Evolutionary conservation across 306 rosid genomes (phyloP).

Genomic region (Citrullus colocynthis): DNA sequence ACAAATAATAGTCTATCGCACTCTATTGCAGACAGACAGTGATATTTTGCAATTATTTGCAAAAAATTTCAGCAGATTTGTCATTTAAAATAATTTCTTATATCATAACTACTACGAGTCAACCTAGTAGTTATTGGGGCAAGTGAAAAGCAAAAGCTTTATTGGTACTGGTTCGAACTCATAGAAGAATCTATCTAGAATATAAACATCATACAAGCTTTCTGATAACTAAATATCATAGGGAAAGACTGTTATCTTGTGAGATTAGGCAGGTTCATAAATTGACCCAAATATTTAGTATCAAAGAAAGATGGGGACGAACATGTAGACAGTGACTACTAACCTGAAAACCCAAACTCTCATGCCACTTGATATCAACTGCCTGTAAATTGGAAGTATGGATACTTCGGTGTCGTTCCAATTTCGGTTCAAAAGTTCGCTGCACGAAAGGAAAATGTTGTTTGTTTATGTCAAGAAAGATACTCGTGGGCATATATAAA

Average conservation of each 20-base stretch:
- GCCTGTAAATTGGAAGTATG: conserved; percentile 78
- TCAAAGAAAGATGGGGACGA: background rate
- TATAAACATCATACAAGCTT: background rate
- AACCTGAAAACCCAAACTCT: conserved; percentile 98
- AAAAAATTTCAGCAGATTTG: no score
- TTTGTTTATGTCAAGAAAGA: background rate
- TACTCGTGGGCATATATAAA: background rate
- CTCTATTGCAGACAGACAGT: no score
- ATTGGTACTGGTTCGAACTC: background rate
- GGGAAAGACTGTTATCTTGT: background rate
- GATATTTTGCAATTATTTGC: no score
- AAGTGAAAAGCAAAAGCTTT: no score
- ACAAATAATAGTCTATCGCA: no score
- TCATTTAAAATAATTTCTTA: no score
- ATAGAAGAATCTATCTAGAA: background rate
- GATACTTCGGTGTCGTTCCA: conserved; percentile 92
- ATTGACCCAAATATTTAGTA: background rate
- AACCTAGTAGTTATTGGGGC: no score
- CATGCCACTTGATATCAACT: conserved; percentile 65
- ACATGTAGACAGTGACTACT: background rate
- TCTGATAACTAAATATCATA: background rate
- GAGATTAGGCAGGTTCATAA: background rate
- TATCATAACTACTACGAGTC: no score
- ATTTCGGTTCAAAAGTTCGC: conserved; percentile 78
- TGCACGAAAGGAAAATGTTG: conserved; percentile 16